phyloP scores from a whole-genome alignment of 768 basidiomycete species.

The Termitomyces sp. region DNA sequence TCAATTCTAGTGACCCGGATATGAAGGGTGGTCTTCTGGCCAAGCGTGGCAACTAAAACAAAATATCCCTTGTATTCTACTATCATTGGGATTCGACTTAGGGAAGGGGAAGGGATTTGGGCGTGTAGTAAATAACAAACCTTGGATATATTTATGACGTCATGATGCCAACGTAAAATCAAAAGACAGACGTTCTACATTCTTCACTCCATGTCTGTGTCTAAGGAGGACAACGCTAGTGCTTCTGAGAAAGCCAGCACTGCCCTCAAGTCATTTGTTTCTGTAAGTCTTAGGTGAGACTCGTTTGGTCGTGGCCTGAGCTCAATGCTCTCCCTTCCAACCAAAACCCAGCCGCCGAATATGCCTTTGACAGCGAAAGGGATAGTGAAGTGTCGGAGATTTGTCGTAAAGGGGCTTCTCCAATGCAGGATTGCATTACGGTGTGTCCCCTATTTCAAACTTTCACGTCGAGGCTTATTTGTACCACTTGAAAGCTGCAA shows the following conservation, averaged over 20 bases:
- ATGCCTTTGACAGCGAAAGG: slow-evolving; percentile 60
- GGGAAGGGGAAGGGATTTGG: neutral
- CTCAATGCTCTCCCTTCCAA: slow-evolving; percentile 14
- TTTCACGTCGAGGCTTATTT: neutral
- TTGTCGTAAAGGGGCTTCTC: slow-evolving; percentile 41
- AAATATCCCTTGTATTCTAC: neutral
- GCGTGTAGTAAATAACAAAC: neutral
- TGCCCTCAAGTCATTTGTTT: slow-evolving; percentile 12
- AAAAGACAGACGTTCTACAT: neutral
- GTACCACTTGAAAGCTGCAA: slow-evolving; percentile 34
- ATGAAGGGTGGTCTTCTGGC: slow-evolving; percentile 70
- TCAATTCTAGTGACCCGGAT: slow-evolving; percentile 44
- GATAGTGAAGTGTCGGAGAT: slow-evolving; percentile 52
- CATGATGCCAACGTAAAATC: neutral
- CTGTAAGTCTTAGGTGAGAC: neutral
- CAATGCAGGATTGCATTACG: slow-evolving; percentile 47
- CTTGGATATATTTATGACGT: neutral
- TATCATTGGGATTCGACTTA: neutral
- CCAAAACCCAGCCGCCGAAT: slow-evolving; percentile 43
- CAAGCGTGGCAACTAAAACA: slow-evolving; percentile 55
- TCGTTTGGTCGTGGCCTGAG: neutral
- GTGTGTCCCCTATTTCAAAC: slow-evolving; percentile 27
- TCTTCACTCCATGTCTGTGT: neutral
- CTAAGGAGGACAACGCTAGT: neutral
- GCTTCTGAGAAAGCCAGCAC: slow-evolving; percentile 1